phyloP scores from a whole-genome alignment of 2,329 filamentous ascomycete species.

The Xylaria sp. region DNA sequence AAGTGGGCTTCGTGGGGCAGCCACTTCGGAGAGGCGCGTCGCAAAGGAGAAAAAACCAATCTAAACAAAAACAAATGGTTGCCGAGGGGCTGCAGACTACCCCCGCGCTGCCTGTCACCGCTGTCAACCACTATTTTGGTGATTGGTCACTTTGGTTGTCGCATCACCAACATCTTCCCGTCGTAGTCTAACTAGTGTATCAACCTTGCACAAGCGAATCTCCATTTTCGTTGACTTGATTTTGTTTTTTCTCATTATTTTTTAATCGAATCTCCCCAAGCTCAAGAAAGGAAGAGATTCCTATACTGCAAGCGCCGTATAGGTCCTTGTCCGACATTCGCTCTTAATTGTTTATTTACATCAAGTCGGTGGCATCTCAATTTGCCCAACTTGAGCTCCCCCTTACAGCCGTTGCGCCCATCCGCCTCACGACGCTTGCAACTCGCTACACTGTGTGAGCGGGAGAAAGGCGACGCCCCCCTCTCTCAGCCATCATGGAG shows the following conservation, averaged over 20 bases:
- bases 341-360: constrained; percentile 2
- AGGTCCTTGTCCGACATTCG: not conserved
- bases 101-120: not conserved
- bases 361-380: not conserved
- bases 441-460: not conserved
- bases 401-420: not conserved
- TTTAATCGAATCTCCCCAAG: not conserved
- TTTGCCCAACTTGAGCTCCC: not conserved
- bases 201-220: not conserved
- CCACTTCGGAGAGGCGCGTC: constrained; percentile 35
- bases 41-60: constrained; percentile 32
- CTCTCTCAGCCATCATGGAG: constrained; percentile 63
- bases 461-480: not conserved
- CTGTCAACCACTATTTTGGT: not conserved
- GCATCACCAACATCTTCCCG: constrained; percentile 18
- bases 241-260: constrained; percentile 12
- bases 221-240: not conserved
- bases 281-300: not conserved
- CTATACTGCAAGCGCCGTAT: constrained; percentile 12
- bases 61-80: constrained; percentile 52
- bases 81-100: constrained; percentile 38
- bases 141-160: constrained; percentile 1
- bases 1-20: constrained; percentile 24
- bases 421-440: not conserved
- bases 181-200: not conserved